Evolutionary conservation across 139 green algal genomes (phyloP).

Genomic region (Dunaliella primolecta): DNA sequence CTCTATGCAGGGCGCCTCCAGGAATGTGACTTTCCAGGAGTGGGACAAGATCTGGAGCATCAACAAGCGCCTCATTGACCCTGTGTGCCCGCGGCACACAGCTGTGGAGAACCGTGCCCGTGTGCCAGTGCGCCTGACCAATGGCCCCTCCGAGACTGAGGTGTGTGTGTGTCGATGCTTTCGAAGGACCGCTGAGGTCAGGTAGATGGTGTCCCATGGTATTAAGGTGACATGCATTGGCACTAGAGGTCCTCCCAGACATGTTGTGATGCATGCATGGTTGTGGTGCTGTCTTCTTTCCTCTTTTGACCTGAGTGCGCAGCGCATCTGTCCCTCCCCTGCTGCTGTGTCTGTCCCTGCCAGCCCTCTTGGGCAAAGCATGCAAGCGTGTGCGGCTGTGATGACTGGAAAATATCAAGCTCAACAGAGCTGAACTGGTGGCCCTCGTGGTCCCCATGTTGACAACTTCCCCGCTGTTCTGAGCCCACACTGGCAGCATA

Average conservation of each 20-base stretch:
- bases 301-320: too few species aligned
- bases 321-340: too few species aligned
- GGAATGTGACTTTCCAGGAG: conserved; percentile 88
- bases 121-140: conserved; percentile 64
- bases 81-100: conserved; percentile 83
- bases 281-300: too few species aligned
- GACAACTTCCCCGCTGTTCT: not conserved
- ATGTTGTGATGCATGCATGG: too few species aligned
- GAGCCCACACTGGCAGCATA: not conserved
- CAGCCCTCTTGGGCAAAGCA: too few species aligned
- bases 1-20: conserved; percentile 89
- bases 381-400: not conserved
- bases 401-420: not conserved
- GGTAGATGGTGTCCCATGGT: too few species aligned
- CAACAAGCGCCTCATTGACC: conserved; percentile 94
- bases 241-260: too few species aligned
- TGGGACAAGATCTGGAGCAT: conserved; percentile 99
- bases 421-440: not conserved
- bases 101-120: conserved; percentile 57
- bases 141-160: conserved; percentile 61
- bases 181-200: too few species aligned
- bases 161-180: conserved; percentile 8
- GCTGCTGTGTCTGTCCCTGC: too few species aligned
- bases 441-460: not conserved
- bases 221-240: too few species aligned